These are phyloP conservation scores for Tylopilus cervinicoccineus DNA, from an alignment of 768 basidiomycete species.

Conservation along the genomic window DNA sequence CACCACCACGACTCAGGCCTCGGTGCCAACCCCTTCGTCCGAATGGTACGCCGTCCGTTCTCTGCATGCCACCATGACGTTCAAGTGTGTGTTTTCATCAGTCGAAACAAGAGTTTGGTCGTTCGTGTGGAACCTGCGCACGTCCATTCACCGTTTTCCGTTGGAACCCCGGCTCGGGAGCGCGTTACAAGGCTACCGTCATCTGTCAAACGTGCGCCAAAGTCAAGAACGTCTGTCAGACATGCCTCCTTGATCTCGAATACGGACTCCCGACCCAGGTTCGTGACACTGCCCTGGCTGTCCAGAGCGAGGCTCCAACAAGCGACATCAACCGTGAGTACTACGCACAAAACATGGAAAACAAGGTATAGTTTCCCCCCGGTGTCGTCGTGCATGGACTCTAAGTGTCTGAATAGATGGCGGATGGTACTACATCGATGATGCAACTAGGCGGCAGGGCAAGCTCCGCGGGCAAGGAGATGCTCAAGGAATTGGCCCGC, in stretches of 20 bases:
- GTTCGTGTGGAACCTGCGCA: conserved; percentile 96
- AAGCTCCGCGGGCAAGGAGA: conserved; percentile 85
- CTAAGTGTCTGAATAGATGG: conserved; percentile 46
- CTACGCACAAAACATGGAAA: conserved; percentile 89
- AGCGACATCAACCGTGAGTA: conserved; percentile 98
- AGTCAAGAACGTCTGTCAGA: conserved; percentile 95
- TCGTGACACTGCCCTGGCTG: conserved; percentile 87
- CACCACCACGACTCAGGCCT: conserved; percentile 48
- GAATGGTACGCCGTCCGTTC: conserved; percentile 64
- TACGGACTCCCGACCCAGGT: conserved; percentile 97
- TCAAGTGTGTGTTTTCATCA: conserved; percentile 47
- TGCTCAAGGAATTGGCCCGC: conserved; percentile 92
- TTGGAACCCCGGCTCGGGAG: conserved; percentile 95
- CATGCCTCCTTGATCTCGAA: conserved; percentile 93
- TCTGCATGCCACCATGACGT: not conserved
- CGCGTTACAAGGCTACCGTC: conserved; percentile 94
- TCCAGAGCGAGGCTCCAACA: conserved; percentile 85
- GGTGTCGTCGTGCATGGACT: not conserved
- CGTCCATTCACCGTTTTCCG: conserved; percentile 96
- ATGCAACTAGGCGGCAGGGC: conserved; percentile 55
- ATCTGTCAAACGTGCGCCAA: conserved; percentile 97
- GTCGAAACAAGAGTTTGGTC: conserved; percentile 97
- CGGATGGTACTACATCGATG: conserved; percentile 59
- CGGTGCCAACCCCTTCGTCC: conserved; percentile 86
- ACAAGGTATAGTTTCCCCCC: conserved; percentile 47